phyloP scores from a whole-genome alignment of 768 basidiomycete species.

The Tulasnella sp. region DNA sequence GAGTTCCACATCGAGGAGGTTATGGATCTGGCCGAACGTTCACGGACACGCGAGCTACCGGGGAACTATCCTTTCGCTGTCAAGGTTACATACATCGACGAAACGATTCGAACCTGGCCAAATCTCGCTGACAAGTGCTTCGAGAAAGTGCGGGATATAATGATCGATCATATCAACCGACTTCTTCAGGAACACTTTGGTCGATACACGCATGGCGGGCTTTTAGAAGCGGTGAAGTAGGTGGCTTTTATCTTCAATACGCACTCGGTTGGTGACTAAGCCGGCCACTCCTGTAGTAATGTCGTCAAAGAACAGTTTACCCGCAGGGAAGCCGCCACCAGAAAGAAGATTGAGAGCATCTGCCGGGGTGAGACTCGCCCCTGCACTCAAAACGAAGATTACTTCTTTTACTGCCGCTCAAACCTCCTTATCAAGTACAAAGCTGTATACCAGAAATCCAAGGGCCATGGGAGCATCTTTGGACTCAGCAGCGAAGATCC shows the following conservation, averaged over 20 bases:
- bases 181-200: conserved; percentile 41
- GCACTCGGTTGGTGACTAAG: neutral
- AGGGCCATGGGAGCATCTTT: too few species aligned
- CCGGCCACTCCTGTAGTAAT: neutral
- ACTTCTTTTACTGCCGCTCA: conserved; percentile 15
- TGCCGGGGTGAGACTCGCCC: conserved; percentile 12
- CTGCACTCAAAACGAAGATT: conserved; percentile 24
- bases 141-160: conserved; percentile 48
- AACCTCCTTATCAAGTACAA: conserved; percentile 16
- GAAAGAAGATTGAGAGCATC: conserved; percentile 13
- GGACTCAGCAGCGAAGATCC: too few species aligned
- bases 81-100: conserved; percentile 39
- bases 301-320: conserved; percentile 4
- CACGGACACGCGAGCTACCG: too few species aligned
- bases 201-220: neutral
- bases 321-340: neutral
- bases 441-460: too few species aligned
- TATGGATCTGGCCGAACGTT: too few species aligned
- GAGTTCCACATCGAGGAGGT: too few species aligned
- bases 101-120: neutral
- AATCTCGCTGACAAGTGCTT: conserved; percentile 36
- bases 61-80: too few species aligned
- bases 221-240: neutral
- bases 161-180: conserved; percentile 54
- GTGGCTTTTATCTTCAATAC: neutral